phyloP scores from a whole-genome alignment of 768 basidiomycete genomes.

The Trametes elegans region DNA sequence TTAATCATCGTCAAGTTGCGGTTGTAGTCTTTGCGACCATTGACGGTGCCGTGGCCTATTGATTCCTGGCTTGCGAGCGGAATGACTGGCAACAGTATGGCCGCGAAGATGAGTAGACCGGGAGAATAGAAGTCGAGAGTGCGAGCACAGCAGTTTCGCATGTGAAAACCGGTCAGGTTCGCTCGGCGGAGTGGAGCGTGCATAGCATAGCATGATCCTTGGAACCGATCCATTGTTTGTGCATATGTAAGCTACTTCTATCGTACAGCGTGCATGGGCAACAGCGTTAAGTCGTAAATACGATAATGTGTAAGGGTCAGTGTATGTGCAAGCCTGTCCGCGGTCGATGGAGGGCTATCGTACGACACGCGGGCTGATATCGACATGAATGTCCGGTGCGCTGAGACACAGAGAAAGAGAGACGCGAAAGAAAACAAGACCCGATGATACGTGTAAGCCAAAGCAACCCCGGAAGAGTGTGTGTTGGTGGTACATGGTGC shows the following conservation, averaged over 20 bases:
- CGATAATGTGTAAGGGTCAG: not conserved
- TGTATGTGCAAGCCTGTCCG: not conserved
- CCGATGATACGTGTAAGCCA: not conserved
- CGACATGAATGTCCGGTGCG: constrained; percentile 1
- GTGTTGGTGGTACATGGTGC: constrained; percentile 15
- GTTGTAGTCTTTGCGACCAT: too few species aligned
- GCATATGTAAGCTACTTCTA: constrained; percentile 12
- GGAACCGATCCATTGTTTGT: not conserved
- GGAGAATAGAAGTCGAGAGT: too few species aligned
- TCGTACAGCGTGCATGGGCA: constrained; percentile 3
- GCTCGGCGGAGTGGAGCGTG: too few species aligned
- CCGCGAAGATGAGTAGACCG: too few species aligned
- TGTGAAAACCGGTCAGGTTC: too few species aligned
- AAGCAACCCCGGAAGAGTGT: constrained; percentile 6
- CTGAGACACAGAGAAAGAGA: not conserved
- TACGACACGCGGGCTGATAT: constrained; percentile 3
- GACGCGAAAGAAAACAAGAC: not conserved
- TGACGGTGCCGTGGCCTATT: too few species aligned
- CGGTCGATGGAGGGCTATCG: not conserved
- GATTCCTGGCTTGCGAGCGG: too few species aligned
- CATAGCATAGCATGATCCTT: too few species aligned
- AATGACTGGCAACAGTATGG: not conserved
- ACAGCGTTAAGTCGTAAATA: constrained; percentile 2
- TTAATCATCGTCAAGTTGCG: too few species aligned
- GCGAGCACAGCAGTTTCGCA: too few species aligned